Base-by-base conservation (phyloP, 192 early-diverging fungal species). In the Rhizoclosmatium globosum region DNA sequence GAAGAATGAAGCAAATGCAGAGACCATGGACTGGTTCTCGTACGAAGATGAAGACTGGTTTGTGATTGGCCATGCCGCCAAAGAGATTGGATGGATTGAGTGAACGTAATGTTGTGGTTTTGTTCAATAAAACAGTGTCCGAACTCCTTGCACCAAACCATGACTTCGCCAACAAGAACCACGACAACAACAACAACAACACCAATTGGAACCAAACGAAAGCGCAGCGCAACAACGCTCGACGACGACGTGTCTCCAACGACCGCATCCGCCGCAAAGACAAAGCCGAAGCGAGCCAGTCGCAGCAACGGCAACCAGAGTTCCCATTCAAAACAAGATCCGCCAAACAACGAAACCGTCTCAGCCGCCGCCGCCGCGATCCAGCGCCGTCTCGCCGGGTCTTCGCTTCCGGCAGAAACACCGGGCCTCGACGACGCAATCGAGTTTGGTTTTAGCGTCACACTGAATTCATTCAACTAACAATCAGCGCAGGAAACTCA, bases 401-500 rank as follows among this genome's bases (percentile, higher is more conserved):
- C 50, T 53, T 53, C 50, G 11, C 69, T 71, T 41, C 69, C 69
- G 3, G 6, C 38, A 3, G 50, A 71, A 39, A 56, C 69, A 19
- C 58, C 72, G 7, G 72, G 72, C 23, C 39, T 64, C 42, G 41
- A 59, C n/a, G 72, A n/a, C 23, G 56, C 72, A 2, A 23, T 74
- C 17, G 56, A 43, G 72, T 74, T 56, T 15, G 67, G 17, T 17
- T 7, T 39, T 15, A n/a, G 39, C 17, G 13, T 7, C 50, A 19
- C 21, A 31, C 71, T 11, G 7, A n/a, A 39, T 38, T 39, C 47
- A 3, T 6, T 13, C 47, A 19, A 3, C 68, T 38, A 47, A 3
- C 43, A 15, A 41, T 57, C 48, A 71, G 17, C 47, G 21, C 57
- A 90, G 87, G 46, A 84, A 87, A 77, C 71, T 94, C 15, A 75